Evolutionary conservation across 2,329 filamentous ascomycete genomes (phyloP).

Genomic region (Penicillium sumatraense): DNA sequence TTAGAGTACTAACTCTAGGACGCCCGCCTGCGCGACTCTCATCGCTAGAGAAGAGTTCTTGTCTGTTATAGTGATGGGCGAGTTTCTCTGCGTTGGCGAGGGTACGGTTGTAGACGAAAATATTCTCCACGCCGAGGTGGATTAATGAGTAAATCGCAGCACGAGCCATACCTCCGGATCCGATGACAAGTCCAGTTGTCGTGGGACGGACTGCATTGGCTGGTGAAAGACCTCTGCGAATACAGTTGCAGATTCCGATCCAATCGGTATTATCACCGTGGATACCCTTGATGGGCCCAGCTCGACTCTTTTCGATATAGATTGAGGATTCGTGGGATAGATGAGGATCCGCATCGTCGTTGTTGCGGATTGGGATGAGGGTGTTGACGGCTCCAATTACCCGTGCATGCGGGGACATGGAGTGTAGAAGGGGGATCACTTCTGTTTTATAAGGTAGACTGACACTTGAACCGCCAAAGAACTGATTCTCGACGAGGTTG

Average conservation of each 20-base stretch:
- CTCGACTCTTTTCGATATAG: slow-evolving; percentile 63
- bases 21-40: slow-evolving; percentile 19
- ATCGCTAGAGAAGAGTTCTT: slow-evolving; percentile 29
- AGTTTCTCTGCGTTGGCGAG: slow-evolving; percentile 40
- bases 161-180: slow-evolving; percentile 58
- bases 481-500: slow-evolving; percentile 65
- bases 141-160: slow-evolving; percentile 48
- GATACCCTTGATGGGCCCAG: slow-evolving; percentile 69
- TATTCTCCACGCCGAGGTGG: slow-evolving; percentile 42
- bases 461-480: slow-evolving; percentile 74
- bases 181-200: slow-evolving; percentile 64
- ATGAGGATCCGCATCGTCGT: slow-evolving; percentile 56
- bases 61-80: slow-evolving; percentile 42
- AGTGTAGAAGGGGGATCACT: slow-evolving; percentile 66
- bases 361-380: slow-evolving; percentile 69
- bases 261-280: slow-evolving; percentile 84
- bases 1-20: slow-evolving; percentile 33
- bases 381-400: slow-evolving; percentile 80
- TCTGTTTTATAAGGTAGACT: slow-evolving; percentile 76
- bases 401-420: slow-evolving; percentile 71
- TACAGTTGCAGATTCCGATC: slow-evolving; percentile 76
- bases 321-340: slow-evolving; percentile 61
- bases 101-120: slow-evolving; percentile 45
- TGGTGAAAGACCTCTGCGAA: slow-evolving; percentile 73
- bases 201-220: slow-evolving; percentile 66